Percentiles rank a stretch among this genome's conserved stretches.
Conservation (phyloP, 225 moss, liverwort and hornwort species). For the Marchantia paleacea region DNA sequence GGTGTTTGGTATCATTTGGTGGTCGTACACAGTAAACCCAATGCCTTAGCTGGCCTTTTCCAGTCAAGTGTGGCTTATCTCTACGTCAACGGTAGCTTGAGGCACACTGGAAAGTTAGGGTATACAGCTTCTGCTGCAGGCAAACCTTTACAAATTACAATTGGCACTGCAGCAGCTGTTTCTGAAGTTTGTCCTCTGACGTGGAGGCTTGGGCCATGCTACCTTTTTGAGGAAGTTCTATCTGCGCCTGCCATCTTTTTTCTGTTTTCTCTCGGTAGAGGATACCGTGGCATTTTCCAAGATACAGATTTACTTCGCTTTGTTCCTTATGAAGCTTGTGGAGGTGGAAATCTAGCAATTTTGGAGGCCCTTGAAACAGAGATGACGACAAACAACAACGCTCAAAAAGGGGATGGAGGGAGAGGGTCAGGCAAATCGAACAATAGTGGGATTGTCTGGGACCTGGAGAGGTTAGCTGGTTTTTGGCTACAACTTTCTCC, state of each 20-base stretch:
- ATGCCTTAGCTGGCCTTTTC: constrained; percentile 96
- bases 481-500: constrained; percentile 80
- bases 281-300: constrained; percentile 84
- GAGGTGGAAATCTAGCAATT: constrained; percentile 82
- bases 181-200: constrained; percentile 63
- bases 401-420: constrained; percentile 68
- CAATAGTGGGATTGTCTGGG: constrained; percentile 75
- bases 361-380: constrained; percentile 86
- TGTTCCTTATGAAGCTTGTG: constrained; percentile 92
- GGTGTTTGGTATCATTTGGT: constrained; percentile 89
- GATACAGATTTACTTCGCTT: constrained; percentile 82
- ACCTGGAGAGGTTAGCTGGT: constrained; percentile 75
- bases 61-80: constrained; percentile 91
- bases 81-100: constrained; percentile 85
- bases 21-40: constrained; percentile 92
- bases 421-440: constrained; percentile 44
- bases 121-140: constrained; percentile 81
- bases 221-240: constrained; percentile 91
- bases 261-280: constrained; percentile 85
- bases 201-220: constrained; percentile 95
- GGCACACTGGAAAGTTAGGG: constrained; percentile 90
- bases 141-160: constrained; percentile 64
- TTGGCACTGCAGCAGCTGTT: constrained; percentile 76
- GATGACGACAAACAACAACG: constrained; percentile 49
- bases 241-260: constrained; percentile 81